Conservation (phyloP, 495 filamentous ascomycete genomes). For the Penicillium cosmopolitanum region DNA sequence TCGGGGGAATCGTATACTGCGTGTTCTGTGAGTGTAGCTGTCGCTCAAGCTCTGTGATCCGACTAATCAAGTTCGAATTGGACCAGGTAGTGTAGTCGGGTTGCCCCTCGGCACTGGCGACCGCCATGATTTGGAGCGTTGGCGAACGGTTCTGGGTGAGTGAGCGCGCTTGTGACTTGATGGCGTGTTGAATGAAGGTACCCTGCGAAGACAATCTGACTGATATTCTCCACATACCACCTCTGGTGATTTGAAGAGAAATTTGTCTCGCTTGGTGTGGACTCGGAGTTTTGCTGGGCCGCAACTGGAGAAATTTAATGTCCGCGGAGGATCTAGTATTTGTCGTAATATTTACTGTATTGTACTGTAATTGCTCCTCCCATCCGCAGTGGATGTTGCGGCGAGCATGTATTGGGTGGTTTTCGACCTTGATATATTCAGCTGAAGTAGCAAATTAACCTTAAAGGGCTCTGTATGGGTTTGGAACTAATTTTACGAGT, state of each 20-base stretch:
- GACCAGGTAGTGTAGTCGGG: conserved; percentile 65
- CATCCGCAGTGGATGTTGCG: background rate
- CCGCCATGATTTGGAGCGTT: conserved; percentile 21
- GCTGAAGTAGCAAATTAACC: no score
- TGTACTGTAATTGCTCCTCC: background rate
- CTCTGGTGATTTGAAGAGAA: conserved; percentile 11
- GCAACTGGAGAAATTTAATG: conserved; percentile 10
- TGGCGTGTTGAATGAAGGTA: background rate
- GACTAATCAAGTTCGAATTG: conserved; percentile 63
- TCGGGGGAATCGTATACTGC: conserved; percentile 36
- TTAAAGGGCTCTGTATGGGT: no score
- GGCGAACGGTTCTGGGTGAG: conserved; percentile 16
- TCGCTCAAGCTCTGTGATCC: conserved; percentile 67
- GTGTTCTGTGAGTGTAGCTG: conserved; percentile 55
- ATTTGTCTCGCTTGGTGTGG: conserved; percentile 1
- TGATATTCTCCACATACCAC: conserved; percentile 32
- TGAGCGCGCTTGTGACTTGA: conserved; percentile 16
- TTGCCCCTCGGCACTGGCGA: conserved; percentile 15
- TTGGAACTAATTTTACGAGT: no score
- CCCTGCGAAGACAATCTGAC: conserved; percentile 14
- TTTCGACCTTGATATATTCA: no score
- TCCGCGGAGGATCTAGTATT: conserved; percentile 18
- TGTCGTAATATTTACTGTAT: conserved; percentile 18
- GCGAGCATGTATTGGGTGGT: background rate
- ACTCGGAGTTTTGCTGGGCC: background rate